A percentile compares a stretch with the other conserved stretches of the same genome.
phyloP scores from a whole-genome alignment of 306 rosid species.

The Hippophae gyantsensis region DNA sequence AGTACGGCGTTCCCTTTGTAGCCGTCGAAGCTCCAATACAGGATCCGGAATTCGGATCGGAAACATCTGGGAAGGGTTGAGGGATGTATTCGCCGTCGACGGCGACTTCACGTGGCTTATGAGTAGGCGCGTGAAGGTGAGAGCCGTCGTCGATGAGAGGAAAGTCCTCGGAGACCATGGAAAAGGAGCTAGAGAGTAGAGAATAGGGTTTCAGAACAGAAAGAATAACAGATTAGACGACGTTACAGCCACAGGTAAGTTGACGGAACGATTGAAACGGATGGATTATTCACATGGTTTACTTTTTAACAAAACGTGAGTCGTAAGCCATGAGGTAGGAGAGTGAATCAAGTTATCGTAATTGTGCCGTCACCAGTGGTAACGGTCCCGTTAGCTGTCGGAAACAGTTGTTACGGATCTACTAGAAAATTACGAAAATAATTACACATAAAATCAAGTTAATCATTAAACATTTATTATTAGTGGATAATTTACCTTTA shows the following conservation, averaged over 20 bases:
- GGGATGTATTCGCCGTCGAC: slow-evolving; percentile 26
- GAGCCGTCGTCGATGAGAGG: slow-evolving; percentile 75
- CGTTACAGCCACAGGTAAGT: slow-evolving; percentile 42
- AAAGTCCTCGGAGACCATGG: slow-evolving; percentile 79
- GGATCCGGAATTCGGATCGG: slow-evolving; percentile 27
- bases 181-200: slow-evolving; percentile 65
- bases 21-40: slow-evolving; percentile 28
- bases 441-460: no score
- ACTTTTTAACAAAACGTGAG: slow-evolving; percentile 48
- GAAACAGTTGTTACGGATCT: no score
- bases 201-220: slow-evolving; percentile 56
- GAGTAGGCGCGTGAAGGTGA: slow-evolving; percentile 25
- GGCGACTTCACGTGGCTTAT: slow-evolving; percentile 14
- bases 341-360: no score
- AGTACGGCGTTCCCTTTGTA: slow-evolving; percentile 44
- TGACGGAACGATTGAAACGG: slow-evolving; percentile 11
- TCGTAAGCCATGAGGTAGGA: slow-evolving; percentile 37
- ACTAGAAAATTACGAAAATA: no score
- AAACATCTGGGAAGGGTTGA: slow-evolving; percentile 47
- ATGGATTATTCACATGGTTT: slow-evolving; percentile 15
- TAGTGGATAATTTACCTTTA: no score
- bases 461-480: no score
- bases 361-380: slow-evolving; percentile 46
- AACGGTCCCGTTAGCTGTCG: slow-evolving; percentile 77
- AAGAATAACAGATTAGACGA: slow-evolving; percentile 38